Percentiles rank a stretch among this genome's conserved stretches.
These are phyloP conservation scores for Stachybotrys elegans DNA, from an alignment of 2,329 filamentous ascomycete genomes.

Conservation along the genomic window DNA sequence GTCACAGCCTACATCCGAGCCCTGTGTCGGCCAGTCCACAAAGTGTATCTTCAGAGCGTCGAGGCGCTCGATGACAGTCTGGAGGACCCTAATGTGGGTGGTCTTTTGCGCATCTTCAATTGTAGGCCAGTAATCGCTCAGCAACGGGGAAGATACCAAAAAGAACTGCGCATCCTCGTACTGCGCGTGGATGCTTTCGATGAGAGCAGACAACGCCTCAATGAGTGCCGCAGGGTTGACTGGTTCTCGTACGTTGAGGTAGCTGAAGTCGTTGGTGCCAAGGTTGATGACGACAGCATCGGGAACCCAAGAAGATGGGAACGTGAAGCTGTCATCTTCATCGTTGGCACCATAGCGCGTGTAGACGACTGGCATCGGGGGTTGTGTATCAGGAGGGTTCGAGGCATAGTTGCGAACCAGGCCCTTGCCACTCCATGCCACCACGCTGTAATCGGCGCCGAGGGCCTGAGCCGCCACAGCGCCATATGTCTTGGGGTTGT, in stretches of 20 bases:
- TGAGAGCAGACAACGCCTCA: constrained; percentile 23
- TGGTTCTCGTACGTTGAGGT: constrained; percentile 22
- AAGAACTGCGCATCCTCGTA: constrained; percentile 33
- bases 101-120: constrained; percentile 30
- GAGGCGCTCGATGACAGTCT: constrained; percentile 25
- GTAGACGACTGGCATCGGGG: constrained; percentile 33
- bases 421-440: constrained; percentile 40
- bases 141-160: constrained; percentile 33
- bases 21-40: constrained; percentile 36
- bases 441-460: constrained; percentile 34
- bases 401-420: constrained; percentile 32
- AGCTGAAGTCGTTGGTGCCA: constrained; percentile 38
- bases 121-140: constrained; percentile 31
- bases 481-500: constrained; percentile 37
- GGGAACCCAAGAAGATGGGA: constrained; percentile 19
- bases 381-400: constrained; percentile 20
- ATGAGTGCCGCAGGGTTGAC: constrained; percentile 21
- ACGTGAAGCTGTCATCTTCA: constrained; percentile 29
- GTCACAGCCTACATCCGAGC: constrained; percentile 33
- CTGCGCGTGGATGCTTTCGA: constrained; percentile 23
- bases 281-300: constrained; percentile 38
- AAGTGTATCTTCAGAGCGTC: constrained; percentile 25
- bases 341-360: constrained; percentile 38
- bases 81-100: constrained; percentile 27
- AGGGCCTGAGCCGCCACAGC: constrained; percentile 34